phyloP scores from a whole-genome alignment of 495 filamentous ascomycete species.

The Aspergillus homomorphus region DNA sequence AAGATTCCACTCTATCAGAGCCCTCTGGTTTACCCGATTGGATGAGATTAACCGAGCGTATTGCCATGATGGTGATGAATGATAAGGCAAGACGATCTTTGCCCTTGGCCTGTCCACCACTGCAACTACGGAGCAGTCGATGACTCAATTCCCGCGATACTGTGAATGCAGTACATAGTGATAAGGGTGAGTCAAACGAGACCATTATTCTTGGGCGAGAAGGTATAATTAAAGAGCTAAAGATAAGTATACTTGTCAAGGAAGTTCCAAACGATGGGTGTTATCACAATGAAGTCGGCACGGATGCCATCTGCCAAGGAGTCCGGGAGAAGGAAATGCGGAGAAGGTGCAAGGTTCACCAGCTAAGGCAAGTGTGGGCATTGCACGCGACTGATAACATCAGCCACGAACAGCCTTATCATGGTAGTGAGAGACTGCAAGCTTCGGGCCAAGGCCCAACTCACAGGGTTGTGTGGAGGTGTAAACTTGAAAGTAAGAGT shows the following conservation, averaged over 20 bases:
- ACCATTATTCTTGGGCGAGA: background rate
- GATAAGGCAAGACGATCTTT: conserved; percentile 4
- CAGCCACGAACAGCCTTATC: background rate
- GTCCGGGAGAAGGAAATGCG: conserved; percentile 9
- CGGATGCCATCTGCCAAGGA: background rate
- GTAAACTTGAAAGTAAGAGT: no score
- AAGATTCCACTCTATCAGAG: background rate
- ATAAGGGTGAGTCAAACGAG: conserved; percentile 4
- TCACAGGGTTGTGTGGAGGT: no score
- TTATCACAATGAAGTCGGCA: background rate
- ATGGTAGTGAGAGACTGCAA: no score
- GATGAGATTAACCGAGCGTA: background rate
- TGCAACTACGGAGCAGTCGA: background rate
- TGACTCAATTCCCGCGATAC: background rate
- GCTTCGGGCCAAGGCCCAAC: no score
- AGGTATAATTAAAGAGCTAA: conserved; percentile 5
- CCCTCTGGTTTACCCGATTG: background rate
- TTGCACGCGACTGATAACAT: background rate
- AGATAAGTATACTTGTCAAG: conserved; percentile 9
- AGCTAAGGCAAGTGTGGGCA: background rate
- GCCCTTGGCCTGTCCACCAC: background rate
- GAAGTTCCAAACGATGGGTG: conserved; percentile 24
- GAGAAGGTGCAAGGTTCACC: conserved; percentile 14
- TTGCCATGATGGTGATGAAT: background rate
- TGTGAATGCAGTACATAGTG: background rate